These are phyloP conservation scores for Thelonectria discophora DNA, from an alignment of 2,329 filamentous ascomycete genomes.

Conservation along the genomic window DNA sequence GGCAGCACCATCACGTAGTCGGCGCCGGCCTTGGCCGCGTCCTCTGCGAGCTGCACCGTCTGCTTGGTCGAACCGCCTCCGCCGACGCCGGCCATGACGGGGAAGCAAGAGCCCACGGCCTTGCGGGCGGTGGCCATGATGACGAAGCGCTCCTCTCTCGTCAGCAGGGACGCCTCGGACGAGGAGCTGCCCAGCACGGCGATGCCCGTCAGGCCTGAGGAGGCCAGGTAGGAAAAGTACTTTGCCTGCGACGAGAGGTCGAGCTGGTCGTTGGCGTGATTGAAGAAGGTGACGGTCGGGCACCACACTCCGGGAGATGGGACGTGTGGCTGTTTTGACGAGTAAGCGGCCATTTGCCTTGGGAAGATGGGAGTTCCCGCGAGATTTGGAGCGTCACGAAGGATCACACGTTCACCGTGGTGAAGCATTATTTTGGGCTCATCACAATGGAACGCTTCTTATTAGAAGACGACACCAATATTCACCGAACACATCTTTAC, in stretches of 20 bases:
- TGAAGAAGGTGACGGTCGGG: constrained; percentile 64
- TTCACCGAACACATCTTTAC: background rate
- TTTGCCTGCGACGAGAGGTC: constrained; percentile 57
- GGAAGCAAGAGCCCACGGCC: constrained; percentile 82
- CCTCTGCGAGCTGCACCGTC: constrained; percentile 65
- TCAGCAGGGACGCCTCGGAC: constrained; percentile 65
- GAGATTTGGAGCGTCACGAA: background rate
- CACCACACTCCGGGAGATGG: constrained; percentile 56
- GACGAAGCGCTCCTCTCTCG: constrained; percentile 65
- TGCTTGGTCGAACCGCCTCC: constrained; percentile 72
- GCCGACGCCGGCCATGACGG: constrained; percentile 78
- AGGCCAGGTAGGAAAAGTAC: constrained; percentile 62
- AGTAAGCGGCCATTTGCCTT: no score
- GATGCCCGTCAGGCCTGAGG: constrained; percentile 59
- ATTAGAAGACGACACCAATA: background rate
- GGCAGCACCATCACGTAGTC: constrained; percentile 70
- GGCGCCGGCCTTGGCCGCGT: constrained; percentile 68
- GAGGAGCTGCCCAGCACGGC: constrained; percentile 65
- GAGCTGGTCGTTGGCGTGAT: constrained; percentile 57
- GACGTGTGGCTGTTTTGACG: constrained; percentile 30
- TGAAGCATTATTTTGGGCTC: background rate
- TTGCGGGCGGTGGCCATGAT: constrained; percentile 73
- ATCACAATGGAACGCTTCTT: no score
- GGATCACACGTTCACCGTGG: background rate
- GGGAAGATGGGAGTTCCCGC: no score